Base-by-base conservation (phyloP, 768 basidiomycete genomes). In the Guyanaporus albipodus region DNA sequence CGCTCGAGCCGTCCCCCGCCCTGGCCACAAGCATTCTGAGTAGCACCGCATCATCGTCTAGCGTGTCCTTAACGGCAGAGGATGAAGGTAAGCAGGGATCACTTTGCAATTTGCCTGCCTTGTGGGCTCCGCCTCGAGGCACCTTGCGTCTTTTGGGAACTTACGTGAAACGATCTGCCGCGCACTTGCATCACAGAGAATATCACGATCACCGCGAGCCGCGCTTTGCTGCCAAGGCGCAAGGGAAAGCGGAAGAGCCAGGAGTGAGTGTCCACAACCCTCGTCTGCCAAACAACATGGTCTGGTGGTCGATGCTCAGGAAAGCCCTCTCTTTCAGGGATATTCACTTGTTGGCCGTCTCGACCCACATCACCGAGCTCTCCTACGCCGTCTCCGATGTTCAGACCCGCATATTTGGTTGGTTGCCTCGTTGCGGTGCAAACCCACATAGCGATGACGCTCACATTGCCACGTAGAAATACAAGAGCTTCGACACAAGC, bases 381-480 rank as follows among this genome's bases (percentile, higher is more conserved):
- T 87, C 86, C 5, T 92, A 89, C 61, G 79, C 80, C 54, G 84
- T 92, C 49, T 91, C 88, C 15, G 90, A 92, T 66, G 88, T 92
- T 26, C 88, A 92, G 67, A 89, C 90, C 40, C 85, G 90, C 58
- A 91, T 92, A 64, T 92, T 92, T 58, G 90, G 89, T 90, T 63
- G 46, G 64, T 60, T 18, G 5, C 33, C 31, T 44, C 29, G 41
- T 45, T 51, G 28, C 6, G 21, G 48, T 42, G 26, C 46, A 37
- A 4, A 18, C 29, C 23, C 33, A 35, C 22, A 26, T 37, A 48
- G 29, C 23, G 31, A 50, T 61, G 50, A 66, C 33, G 14, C 8
- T 21, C 39, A 27, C 48, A 12, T 48, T 44, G 28, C 17, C 35
- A 22, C 46, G 22, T 59, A 93, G 91, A 93, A 70, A 91, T 94